phyloP scores from a whole-genome alignment of 306 rosid species.

The Vicia sativa region DNA sequence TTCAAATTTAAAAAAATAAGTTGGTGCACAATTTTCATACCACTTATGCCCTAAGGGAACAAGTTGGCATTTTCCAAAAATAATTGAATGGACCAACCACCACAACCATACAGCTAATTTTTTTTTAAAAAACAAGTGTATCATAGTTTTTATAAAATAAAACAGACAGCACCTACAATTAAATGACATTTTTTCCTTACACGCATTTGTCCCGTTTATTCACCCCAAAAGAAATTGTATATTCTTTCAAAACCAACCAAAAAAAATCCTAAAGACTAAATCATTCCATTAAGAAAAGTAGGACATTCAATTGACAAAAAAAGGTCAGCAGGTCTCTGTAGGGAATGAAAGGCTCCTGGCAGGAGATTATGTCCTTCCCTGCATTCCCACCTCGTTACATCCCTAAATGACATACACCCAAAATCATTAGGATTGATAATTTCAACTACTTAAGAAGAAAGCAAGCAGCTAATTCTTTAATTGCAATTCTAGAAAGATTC shows the following conservation, averaged over 20 bases:
- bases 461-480: conserved; percentile 6
- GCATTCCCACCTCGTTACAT: not conserved
- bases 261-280: not conserved
- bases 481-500: conserved; percentile 11
- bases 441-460: conserved; percentile 25
- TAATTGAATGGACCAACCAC: not conserved
- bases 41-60: too few relatives aligned
- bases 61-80: too few relatives aligned
- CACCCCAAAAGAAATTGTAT: not conserved
- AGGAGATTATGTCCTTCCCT: not conserved
- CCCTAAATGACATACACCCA: not conserved
- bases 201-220: not conserved
- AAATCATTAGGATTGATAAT: not conserved
- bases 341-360: not conserved
- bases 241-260: not conserved
- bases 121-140: not conserved
- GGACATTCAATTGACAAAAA: conserved; percentile 14
- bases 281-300: not conserved
- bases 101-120: conserved; percentile 10
- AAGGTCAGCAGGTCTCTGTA: conserved; percentile 12
- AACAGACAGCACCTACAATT: conserved; percentile 2
- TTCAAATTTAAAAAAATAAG: too few relatives aligned
- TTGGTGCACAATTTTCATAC: too few relatives aligned
- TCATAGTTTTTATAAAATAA: conserved; percentile 15
- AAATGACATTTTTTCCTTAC: conserved; percentile 13